These are phyloP conservation scores for Haplosporangium gracile DNA, from an alignment of 192 early-diverging fungal species.

Conservation along the genomic window DNA sequence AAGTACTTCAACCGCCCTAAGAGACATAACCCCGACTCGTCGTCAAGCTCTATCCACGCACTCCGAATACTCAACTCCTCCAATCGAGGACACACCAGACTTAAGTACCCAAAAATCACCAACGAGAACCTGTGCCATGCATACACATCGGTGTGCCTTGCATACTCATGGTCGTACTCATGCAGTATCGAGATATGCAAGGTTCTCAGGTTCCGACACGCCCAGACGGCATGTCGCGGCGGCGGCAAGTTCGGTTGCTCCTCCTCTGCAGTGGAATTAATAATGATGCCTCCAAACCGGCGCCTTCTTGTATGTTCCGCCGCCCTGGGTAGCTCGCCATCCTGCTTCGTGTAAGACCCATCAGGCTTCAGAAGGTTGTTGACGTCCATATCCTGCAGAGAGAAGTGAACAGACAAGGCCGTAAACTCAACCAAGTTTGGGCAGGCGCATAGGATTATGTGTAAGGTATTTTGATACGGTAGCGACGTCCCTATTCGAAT, in stretches of 20 bases:
- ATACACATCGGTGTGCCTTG: too few relatives aligned
- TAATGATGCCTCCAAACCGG: neutral
- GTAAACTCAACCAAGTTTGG: neutral
- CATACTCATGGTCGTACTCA: too few relatives aligned
- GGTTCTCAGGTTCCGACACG: neutral
- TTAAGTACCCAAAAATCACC: constrained; percentile 7
- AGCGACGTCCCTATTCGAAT: too few relatives aligned
- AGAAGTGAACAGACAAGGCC: neutral
- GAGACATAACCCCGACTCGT: constrained; percentile 2
- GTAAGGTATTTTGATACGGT: neutral
- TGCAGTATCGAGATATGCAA: neutral
- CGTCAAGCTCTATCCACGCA: neutral
- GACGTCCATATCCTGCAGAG: neutral
- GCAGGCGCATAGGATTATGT: neutral
- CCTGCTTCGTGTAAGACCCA: too few relatives aligned
- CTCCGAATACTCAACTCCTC: neutral
- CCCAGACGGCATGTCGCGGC: neutral
- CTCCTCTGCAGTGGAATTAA: too few relatives aligned
- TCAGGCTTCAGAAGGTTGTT: neutral
- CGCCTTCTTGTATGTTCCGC: neutral
- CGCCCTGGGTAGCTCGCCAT: too few relatives aligned
- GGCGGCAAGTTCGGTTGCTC: neutral
- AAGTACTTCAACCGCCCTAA: neutral
- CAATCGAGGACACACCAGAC: constrained; percentile 3
- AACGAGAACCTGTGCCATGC: neutral